phyloP scores from a whole-genome alignment of 176 grass and related monocot species.

The Phoenix dactylifera region DNA sequence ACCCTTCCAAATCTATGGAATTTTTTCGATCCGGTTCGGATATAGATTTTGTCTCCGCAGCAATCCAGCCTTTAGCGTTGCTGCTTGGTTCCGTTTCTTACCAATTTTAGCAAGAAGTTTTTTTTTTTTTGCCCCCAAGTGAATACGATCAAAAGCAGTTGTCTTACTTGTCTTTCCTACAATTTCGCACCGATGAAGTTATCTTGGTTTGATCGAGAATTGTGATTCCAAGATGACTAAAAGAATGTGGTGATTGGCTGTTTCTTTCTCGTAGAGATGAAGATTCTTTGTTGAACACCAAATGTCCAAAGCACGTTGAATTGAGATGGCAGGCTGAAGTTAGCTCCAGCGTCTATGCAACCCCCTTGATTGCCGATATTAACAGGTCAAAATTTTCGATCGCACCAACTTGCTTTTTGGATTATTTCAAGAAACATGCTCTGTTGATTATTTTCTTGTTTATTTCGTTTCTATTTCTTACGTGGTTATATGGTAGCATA shows the following conservation, averaged over 20 bases:
- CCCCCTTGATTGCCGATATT: conserved; percentile 89
- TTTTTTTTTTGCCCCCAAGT: background rate
- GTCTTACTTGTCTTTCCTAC: too few species aligned
- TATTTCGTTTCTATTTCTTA: too few species aligned
- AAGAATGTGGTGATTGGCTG: background rate
- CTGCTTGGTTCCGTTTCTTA: background rate
- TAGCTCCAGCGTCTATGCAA: conserved; percentile 96
- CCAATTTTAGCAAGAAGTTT: background rate
- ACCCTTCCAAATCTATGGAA: too few species aligned
- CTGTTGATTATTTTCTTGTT: too few species aligned
- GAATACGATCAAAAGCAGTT: background rate
- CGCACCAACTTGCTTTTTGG: too few species aligned
- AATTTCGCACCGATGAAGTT: too few species aligned
- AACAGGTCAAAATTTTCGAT: conserved; percentile 49
- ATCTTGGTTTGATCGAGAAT: background rate
- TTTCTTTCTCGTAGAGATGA: conserved; percentile 54
- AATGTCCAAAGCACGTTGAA: conserved; percentile 79
- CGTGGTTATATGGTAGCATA: too few species aligned
- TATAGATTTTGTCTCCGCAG: background rate
- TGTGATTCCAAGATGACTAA: conserved; percentile 1
- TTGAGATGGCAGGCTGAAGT: conserved; percentile 97
- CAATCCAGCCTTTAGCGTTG: background rate
- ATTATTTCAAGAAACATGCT: too few species aligned
- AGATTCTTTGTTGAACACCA: conserved; percentile 68
- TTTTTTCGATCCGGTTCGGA: too few species aligned